A percentile compares a stretch with the other conserved stretches of the same genome.
phyloP scores from a whole-genome alignment of 257 asterid genomes.

The Nicotiana obtusifolia region DNA sequence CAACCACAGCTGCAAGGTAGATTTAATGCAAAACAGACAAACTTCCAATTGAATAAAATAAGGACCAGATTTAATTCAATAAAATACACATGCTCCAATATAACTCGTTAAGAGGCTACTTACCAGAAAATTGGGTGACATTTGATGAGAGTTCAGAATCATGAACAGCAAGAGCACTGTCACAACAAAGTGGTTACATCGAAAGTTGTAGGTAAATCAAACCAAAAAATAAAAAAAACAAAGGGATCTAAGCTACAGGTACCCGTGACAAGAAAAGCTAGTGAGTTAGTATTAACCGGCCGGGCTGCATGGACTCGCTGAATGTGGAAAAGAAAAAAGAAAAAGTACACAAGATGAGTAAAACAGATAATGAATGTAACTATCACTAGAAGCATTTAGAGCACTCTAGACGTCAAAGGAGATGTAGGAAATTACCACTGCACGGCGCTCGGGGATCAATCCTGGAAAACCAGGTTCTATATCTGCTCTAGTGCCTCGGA shows the following conservation, averaged over 20 bases:
- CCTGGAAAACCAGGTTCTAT: constrained; percentile 89
- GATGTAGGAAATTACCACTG: constrained; percentile 49
- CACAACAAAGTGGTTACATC: constrained; percentile 21
- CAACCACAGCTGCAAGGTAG: constrained; percentile 72
- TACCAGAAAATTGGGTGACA: constrained; percentile 97
- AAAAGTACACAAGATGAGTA: not conserved
- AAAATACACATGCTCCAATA: not conserved
- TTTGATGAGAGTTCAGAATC: constrained; percentile 97
- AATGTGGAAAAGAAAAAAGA: not conserved
- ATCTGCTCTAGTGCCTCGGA: constrained; percentile 92
- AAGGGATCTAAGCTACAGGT: constrained; percentile 13
- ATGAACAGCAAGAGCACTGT: constrained; percentile 94
- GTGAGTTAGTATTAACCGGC: constrained; percentile 87
- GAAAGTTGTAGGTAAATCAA: constrained; percentile 14
- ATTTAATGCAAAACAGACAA: constrained; percentile 1
- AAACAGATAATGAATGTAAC: not conserved
- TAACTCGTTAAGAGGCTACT: constrained; percentile 26
- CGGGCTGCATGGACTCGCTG: constrained; percentile 92
- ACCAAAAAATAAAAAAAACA: constrained; percentile 4
- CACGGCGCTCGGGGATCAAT: constrained; percentile 81
- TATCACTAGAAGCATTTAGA: not conserved
- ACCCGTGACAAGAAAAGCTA: constrained; percentile 97
- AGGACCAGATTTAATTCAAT: not conserved
- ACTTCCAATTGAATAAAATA: not conserved
- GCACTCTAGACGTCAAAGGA: not conserved